A percentile compares a stretch with the other conserved stretches of the same genome.
Evolutionary conservation across 306 rosid genomes (phyloP).

Genomic region (Begonia loranthoides): DNA sequence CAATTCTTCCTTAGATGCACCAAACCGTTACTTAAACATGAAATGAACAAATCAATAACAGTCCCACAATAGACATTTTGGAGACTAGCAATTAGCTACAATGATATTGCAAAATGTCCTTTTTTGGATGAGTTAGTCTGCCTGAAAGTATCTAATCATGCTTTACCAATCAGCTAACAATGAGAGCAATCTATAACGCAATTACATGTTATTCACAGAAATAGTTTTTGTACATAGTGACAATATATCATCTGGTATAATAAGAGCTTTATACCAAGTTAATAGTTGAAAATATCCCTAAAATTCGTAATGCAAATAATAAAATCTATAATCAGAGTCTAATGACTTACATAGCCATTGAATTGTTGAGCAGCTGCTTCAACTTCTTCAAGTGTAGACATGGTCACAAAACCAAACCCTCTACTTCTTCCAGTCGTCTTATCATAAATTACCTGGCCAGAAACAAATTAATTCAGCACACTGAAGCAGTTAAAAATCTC

Average conservation of each 20-base stretch:
- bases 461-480: background rate
- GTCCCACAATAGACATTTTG: no score
- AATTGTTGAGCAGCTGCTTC: constrained; percentile 73
- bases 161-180: no score
- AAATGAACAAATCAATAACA: background rate
- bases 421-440: constrained; percentile 84
- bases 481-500: background rate
- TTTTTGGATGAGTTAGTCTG: no score
- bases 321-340: background rate
- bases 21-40: constrained; percentile 1
- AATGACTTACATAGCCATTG: constrained; percentile 73
- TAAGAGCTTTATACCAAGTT: no score
- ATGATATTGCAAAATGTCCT: no score
- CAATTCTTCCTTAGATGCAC: constrained; percentile 9
- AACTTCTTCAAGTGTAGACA: constrained; percentile 58
- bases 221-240: no score
- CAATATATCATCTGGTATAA: no score
- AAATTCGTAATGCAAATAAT: no score
- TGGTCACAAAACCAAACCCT: constrained; percentile 92
- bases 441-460: constrained; percentile 68
- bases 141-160: no score
- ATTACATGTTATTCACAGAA: no score
- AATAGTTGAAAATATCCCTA: no score
- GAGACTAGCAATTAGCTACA: no score
- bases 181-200: background rate